These are phyloP conservation scores for Phytopythium helicoides DNA, from an alignment of 352 stramenopile genomes.

Conservation along the genomic window DNA sequence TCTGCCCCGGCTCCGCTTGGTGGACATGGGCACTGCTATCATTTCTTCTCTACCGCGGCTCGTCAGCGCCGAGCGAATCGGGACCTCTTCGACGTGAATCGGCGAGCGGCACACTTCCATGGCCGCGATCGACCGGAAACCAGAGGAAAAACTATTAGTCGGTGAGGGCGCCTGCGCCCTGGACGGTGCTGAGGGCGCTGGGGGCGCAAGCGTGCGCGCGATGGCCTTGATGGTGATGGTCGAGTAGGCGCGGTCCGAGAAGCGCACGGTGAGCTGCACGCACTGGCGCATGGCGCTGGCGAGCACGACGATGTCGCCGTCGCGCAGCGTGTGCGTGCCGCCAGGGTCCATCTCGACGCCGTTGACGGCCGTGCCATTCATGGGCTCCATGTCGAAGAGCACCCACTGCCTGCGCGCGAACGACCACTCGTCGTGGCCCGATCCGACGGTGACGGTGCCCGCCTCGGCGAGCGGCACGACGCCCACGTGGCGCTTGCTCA, in stretches of 20 bases:
- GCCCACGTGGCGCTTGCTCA: slow-evolving; percentile 71
- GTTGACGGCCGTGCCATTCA: slow-evolving; percentile 82
- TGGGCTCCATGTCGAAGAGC: slow-evolving; percentile 74
- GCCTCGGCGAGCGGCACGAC: slow-evolving; percentile 45
- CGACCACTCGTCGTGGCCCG: not conserved
- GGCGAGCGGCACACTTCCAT: slow-evolving; percentile 7
- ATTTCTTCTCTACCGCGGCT: slow-evolving; percentile 6
- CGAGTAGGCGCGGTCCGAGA: slow-evolving; percentile 37
- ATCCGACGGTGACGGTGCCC: slow-evolving; percentile 5
- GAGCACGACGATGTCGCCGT: slow-evolving; percentile 70
- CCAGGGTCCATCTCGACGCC: slow-evolving; percentile 52
- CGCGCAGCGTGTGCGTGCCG: slow-evolving; percentile 54
- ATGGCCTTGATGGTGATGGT: slow-evolving; percentile 40
- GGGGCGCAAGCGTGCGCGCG: slow-evolving; percentile 3
- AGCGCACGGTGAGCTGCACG: slow-evolving; percentile 49
- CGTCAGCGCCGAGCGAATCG: slow-evolving; percentile 16
- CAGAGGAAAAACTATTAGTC: not conserved
- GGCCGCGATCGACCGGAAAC: not conserved
- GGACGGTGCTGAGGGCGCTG: not conserved
- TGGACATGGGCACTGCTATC: slow-evolving; percentile 9
- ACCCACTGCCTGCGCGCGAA: slow-evolving; percentile 47
- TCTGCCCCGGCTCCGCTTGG: not conserved
- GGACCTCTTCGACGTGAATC: not conserved
- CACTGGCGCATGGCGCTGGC: slow-evolving; percentile 62
- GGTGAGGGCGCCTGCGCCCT: not conserved